A percentile compares a stretch with the other conserved stretches of the same genome.
phyloP scores from a whole-genome alignment of 352 stramenopile species.

The Thalassiosira livingstoniorum region DNA sequence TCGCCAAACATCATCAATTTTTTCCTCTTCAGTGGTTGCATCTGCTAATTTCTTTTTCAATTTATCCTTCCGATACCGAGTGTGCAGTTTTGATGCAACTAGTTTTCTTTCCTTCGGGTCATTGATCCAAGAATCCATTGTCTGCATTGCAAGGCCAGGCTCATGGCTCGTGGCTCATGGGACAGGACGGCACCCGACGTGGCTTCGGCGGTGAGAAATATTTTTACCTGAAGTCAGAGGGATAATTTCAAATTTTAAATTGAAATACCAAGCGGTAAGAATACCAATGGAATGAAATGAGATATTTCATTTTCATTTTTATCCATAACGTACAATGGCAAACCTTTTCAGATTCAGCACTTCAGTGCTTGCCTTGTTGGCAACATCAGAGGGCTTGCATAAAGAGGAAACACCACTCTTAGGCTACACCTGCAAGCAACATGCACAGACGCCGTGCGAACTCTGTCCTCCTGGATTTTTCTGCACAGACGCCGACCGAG shows the following conservation, averaged over 20 bases:
- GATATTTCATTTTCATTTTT: too few relatives aligned
- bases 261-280: too few relatives aligned
- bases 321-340: too few relatives aligned
- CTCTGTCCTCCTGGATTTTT: slow-evolving; percentile 42
- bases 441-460: slow-evolving; percentile 41
- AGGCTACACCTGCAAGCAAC: slow-evolving; percentile 51
- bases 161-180: too few relatives aligned
- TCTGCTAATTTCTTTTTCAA: slow-evolving; percentile 6
- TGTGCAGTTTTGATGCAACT: slow-evolving; percentile 30
- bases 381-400: slow-evolving; percentile 10
- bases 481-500: slow-evolving; percentile 37
- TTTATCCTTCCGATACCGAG: slow-evolving; percentile 20
- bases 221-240: too few relatives aligned
- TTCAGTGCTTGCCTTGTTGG: slow-evolving; percentile 16
- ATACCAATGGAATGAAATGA: too few relatives aligned
- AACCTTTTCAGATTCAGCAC: too few relatives aligned
- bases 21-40: neutral
- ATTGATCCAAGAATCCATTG: slow-evolving; percentile 32
- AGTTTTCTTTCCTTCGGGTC: slow-evolving; percentile 18
- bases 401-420: slow-evolving; percentile 32
- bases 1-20: slow-evolving; percentile 43
- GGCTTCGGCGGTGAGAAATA: too few relatives aligned
- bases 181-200: too few relatives aligned
- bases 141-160: too few relatives aligned
- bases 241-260: too few relatives aligned